phyloP scores from a whole-genome alignment of 2,329 filamentous ascomycete species.

The Fusarium guadeloupense region DNA sequence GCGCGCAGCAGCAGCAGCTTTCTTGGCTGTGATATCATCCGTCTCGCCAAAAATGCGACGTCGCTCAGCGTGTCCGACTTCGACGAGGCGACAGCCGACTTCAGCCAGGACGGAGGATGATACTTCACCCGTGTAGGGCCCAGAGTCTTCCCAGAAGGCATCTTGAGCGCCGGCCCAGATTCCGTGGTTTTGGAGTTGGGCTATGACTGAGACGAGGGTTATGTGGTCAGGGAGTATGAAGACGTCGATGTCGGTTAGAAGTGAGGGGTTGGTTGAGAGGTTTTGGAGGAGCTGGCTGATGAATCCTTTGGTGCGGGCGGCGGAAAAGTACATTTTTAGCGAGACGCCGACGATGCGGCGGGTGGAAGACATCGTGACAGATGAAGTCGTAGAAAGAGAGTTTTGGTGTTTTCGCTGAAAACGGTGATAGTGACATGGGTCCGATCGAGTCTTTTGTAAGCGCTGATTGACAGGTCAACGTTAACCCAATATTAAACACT shows the following conservation, averaged over 20 bases:
- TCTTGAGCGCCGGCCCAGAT: slow-evolving; percentile 78
- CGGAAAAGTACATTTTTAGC: slow-evolving; percentile 83
- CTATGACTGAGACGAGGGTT: slow-evolving; percentile 64
- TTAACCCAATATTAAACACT: not conserved
- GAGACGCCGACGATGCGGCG: slow-evolving; percentile 77
- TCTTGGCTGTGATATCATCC: slow-evolving; percentile 72
- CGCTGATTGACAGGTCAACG: not conserved
- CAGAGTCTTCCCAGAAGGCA: slow-evolving; percentile 73
- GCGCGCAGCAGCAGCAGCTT: slow-evolving; percentile 72
- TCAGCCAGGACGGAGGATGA: slow-evolving; percentile 73
- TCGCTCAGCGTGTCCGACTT: slow-evolving; percentile 84
- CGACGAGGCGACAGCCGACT: slow-evolving; percentile 76
- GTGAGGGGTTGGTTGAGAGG: slow-evolving; percentile 52
- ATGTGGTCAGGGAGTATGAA: slow-evolving; percentile 84
- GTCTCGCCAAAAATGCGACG: slow-evolving; percentile 77
- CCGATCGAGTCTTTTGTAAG: not conserved
- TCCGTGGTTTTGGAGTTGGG: slow-evolving; percentile 54
- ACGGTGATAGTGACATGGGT: not conserved
- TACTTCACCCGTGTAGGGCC: slow-evolving; percentile 81
- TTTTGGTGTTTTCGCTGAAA: not conserved
- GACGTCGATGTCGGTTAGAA: slow-evolving; percentile 67
- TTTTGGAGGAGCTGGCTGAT: slow-evolving; percentile 59
- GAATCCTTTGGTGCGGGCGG: slow-evolving; percentile 68
- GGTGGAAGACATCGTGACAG: slow-evolving; percentile 35
- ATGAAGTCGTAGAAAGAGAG: not conserved